These are phyloP conservation scores for Lanmaoa pseudosensibilis DNA, from an alignment of 768 basidiomycete genomes.

Conservation along the genomic window DNA sequence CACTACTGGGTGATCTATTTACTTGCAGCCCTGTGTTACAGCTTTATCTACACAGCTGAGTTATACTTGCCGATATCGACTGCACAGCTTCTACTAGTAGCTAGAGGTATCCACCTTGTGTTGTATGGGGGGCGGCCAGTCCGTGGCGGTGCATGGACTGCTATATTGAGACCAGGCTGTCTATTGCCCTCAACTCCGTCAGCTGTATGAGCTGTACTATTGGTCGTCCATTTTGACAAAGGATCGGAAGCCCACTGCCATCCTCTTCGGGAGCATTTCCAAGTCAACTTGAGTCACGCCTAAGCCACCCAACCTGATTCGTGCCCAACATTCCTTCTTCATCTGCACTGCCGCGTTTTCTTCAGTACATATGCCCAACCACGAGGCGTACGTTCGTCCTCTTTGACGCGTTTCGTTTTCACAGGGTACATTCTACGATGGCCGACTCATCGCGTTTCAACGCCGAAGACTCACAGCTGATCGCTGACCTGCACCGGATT, in stretches of 20 bases:
- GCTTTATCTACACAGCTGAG: too few relatives aligned
- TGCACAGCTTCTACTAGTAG: too few relatives aligned
- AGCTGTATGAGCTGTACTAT: too few relatives aligned
- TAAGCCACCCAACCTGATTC: not conserved
- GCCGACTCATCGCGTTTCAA: constrained; percentile 20
- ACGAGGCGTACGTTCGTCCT: not conserved
- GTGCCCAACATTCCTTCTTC: constrained; percentile 2
- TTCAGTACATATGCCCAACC: constrained; percentile 18
- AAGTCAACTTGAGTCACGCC: constrained; percentile 5
- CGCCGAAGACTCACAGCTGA: constrained; percentile 58
- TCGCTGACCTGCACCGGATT: constrained; percentile 51
- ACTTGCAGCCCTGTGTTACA: too few relatives aligned
- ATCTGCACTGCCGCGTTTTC: not conserved
- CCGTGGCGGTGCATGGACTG: too few relatives aligned
- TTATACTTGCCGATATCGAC: too few relatives aligned
- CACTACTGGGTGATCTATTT: too few relatives aligned
- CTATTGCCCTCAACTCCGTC: too few relatives aligned
- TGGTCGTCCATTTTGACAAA: too few relatives aligned
- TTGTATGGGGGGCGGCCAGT: too few relatives aligned
- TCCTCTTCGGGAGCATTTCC: not conserved
- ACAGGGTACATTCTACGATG: constrained; percentile 19
- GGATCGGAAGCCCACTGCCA: not conserved
- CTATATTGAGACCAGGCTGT: too few relatives aligned
- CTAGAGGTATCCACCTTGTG: too few relatives aligned
- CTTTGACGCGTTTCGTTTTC: constrained; percentile 4